Evolutionary conservation across 2,329 filamentous ascomycete species (phyloP), one percentile per base, ranked within the genome.

Genomic region (Fusarium pseudonygamai): DNA sequence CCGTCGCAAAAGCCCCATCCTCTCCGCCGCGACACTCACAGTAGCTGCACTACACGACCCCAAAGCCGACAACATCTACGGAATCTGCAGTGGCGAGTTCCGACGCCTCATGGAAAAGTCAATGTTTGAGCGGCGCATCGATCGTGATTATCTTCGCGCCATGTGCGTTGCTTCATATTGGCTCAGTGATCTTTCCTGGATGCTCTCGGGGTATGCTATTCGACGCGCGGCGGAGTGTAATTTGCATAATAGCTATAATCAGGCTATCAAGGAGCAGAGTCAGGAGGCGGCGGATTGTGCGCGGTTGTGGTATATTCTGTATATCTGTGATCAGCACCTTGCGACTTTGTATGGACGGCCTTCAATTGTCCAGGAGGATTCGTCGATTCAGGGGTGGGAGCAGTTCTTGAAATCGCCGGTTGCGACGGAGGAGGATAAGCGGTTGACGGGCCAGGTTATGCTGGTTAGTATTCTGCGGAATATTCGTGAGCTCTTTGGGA

Each of bases 111-210:
- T 90, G 70, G 86, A 88, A 14, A 85, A 80, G 15, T 82, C 81
- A 11, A 80, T 84, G 69, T 83, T 84, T 52, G 81, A 83, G 47
- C 76, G 82, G 6, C 78, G 78, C 0, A 79, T 84, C 1, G 79
- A 82, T 46, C 77, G 82, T 7, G 89, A 91, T 66, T 87, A 89
- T 72, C 84, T 92, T 30, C 86, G 89, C 2, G 89, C 88, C 11
- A 85, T 91, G 69, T 90, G 88, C 40, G 85, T 91, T 10, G 89
- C 87, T 7, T 87, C 89, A 1, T 91, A 91, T 77, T 92, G 89
- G 90, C 82, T 91, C 0, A 88, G 87, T 8, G 89, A 91, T 67
- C 82, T 90, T 26, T 90, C 87, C 8, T 91, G 89, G 88, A 91
- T 88, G 73, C 82, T 91, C 1, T 89, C 88, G 0, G 89, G 89